These are phyloP conservation scores for Immersiella caudata DNA, from an alignment of 495 filamentous ascomycete genomes.

Conservation along the genomic window DNA sequence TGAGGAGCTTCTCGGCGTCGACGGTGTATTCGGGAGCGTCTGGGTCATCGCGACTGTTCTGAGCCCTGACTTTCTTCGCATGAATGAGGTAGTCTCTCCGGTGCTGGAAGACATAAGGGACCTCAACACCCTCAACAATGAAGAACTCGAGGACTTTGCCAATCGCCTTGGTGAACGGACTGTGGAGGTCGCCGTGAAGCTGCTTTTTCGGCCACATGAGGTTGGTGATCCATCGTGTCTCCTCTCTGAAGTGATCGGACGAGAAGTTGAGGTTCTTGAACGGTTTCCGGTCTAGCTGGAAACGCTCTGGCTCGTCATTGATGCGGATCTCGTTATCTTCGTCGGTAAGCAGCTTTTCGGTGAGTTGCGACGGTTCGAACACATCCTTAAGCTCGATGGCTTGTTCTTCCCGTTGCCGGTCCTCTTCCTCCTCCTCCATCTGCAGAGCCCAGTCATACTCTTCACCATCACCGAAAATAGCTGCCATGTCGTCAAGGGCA, in stretches of 20 bases:
- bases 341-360: conserved; percentile 91
- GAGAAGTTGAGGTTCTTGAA: conserved; percentile 76
- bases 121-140: conserved; percentile 87
- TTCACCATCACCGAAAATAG: conserved; percentile 90
- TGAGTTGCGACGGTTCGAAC: conserved; percentile 92
- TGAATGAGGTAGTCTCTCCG: conserved; percentile 98
- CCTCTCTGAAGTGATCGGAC: conserved; percentile 82
- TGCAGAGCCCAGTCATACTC: conserved; percentile 94
- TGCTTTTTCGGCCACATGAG: conserved; percentile 83
- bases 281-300: conserved; percentile 86
- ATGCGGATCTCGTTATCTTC: conserved; percentile 88
- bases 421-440: conserved; percentile 78
- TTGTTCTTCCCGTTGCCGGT: conserved; percentile 65
- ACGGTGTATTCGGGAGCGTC: conserved; percentile 73
- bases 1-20: conserved; percentile 83
- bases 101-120: conserved; percentile 97
- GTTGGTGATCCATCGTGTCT: conserved; percentile 87
- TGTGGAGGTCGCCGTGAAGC: conserved; percentile 67
- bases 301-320: conserved; percentile 88
- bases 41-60: conserved; percentile 51
- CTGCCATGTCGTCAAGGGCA: conserved; percentile 90
- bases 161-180: conserved; percentile 84
- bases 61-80: conserved; percentile 71
- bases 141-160: conserved; percentile 94
- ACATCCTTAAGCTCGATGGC: conserved; percentile 93